phyloP scores from a whole-genome alignment of 2,329 filamentous ascomycete species.

The Alternaria dauci region DNA sequence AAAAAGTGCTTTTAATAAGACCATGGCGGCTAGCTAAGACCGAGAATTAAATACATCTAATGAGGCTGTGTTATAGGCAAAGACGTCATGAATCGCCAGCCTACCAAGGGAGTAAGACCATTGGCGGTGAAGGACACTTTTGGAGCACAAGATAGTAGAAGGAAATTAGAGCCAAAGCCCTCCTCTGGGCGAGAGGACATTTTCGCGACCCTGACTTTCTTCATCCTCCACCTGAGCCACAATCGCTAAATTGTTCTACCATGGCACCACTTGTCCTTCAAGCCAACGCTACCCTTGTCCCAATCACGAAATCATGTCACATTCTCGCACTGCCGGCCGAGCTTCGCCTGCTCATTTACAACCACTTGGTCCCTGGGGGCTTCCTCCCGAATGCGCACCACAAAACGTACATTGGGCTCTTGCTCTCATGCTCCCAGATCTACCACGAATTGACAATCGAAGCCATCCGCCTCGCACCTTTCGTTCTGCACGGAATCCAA shows the following conservation, averaged over 20 bases:
- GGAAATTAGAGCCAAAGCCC: neutral
- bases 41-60: neutral
- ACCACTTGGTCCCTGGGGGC: neutral
- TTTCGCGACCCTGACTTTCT: neutral
- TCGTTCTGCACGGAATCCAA: neutral
- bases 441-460: conserved; percentile 9
- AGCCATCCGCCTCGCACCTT: neutral
- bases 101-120: neutral
- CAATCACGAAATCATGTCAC: neutral
- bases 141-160: neutral
- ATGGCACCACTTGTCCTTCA: neutral
- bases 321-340: conserved; percentile 2
- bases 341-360: conserved; percentile 5
- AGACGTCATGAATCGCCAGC: neutral
- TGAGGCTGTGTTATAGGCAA: neutral
- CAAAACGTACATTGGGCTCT: neutral
- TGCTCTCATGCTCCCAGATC: conserved; percentile 14
- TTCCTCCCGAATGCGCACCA: conserved; percentile 4
- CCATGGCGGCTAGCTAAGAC: neutral
- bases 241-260: neutral
- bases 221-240: neutral
- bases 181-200: neutral
- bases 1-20: too few relatives aligned
- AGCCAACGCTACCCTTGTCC: neutral
- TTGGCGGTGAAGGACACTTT: neutral